Evolutionary conservation across 306 rosid genomes (phyloP).

Genomic region (Inga leiocalycina): DNA sequence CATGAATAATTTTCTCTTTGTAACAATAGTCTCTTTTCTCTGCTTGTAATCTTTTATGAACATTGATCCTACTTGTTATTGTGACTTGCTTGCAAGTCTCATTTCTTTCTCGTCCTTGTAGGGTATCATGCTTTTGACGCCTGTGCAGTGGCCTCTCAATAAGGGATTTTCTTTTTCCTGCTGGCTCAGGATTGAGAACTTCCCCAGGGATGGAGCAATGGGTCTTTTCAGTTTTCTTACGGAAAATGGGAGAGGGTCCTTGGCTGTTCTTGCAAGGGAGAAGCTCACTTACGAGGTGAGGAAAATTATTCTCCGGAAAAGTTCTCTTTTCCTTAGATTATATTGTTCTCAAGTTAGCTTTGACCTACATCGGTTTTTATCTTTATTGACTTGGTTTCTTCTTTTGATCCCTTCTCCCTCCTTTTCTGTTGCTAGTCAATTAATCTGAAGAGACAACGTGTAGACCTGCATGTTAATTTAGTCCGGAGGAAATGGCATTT

Average conservation of each 20-base stretch:
- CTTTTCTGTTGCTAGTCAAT: conserved; percentile 58
- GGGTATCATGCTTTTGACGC: conserved; percentile 86
- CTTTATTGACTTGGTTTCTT: conserved; percentile 31
- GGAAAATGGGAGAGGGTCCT: conserved; percentile 90
- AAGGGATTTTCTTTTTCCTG: conserved; percentile 96
- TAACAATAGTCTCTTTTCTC: not conserved
- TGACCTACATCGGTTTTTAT: not conserved
- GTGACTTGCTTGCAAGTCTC: conserved; percentile 28
- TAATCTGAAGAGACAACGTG: conserved; percentile 81
- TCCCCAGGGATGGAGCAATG: conserved; percentile 85
- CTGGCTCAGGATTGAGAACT: conserved; percentile 95
- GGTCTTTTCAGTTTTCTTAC: conserved; percentile 91
- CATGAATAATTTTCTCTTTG: conserved; percentile 20
- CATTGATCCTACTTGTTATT: conserved; percentile 9
- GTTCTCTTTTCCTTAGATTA: conserved; percentile 7
- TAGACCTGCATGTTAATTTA: conserved; percentile 64
- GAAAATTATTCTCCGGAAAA: conserved; percentile 30
- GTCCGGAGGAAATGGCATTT: conserved; percentile 89
- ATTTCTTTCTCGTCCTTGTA: conserved; percentile 48
- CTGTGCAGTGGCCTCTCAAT: conserved; percentile 90
- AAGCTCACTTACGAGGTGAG: conserved; percentile 82
- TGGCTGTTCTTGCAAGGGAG: conserved; percentile 82
- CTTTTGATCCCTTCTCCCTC: conserved; percentile 6
- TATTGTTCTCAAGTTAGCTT: conserved; percentile 29
- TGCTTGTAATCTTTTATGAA: conserved; percentile 22